Conservation (phyloP, 1,284 basidiomycete species). For the Cystobasidium slooffiae region DNA sequence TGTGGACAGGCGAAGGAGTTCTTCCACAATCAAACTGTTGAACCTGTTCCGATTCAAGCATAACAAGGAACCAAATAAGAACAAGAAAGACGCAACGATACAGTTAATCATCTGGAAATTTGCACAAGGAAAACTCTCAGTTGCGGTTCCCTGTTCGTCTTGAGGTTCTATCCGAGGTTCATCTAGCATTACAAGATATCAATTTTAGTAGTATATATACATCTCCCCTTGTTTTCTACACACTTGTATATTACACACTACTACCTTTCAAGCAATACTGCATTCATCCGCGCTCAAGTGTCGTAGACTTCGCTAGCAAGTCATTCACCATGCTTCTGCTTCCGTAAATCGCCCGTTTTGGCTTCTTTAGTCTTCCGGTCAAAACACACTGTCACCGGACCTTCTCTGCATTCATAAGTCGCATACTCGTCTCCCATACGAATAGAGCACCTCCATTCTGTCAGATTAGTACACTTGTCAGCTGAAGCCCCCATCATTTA, state of each 20-base stretch:
- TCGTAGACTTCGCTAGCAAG: too few relatives aligned
- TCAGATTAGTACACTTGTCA: too few relatives aligned
- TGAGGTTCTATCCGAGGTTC: too few relatives aligned
- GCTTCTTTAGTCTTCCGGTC: background rate
- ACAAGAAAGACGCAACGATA: too few relatives aligned
- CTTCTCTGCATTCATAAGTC: conserved; percentile 69
- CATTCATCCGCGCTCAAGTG: too few relatives aligned
- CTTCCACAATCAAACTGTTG: conserved; percentile 61
- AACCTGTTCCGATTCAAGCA: conserved; percentile 13
- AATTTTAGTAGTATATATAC: background rate
- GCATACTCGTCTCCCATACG: conserved; percentile 71
- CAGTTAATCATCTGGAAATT: too few relatives aligned
- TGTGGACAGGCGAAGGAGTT: conserved; percentile 87
- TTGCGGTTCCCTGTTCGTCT: too few relatives aligned
- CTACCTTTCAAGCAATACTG: background rate
- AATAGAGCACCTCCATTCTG: conserved; percentile 70
- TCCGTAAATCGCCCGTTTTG: too few relatives aligned
- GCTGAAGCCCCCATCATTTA: background rate
- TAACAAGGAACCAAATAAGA: background rate
- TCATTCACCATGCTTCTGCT: background rate
- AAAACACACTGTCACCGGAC: conserved; percentile 54
- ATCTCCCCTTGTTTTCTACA: background rate
- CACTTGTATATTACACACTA: background rate
- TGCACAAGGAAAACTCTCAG: too few relatives aligned
- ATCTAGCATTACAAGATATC: too few relatives aligned